phyloP scores from a whole-genome alignment of 495 filamentous ascomycete genomes.

The Aspergillus heteromorphus region DNA sequence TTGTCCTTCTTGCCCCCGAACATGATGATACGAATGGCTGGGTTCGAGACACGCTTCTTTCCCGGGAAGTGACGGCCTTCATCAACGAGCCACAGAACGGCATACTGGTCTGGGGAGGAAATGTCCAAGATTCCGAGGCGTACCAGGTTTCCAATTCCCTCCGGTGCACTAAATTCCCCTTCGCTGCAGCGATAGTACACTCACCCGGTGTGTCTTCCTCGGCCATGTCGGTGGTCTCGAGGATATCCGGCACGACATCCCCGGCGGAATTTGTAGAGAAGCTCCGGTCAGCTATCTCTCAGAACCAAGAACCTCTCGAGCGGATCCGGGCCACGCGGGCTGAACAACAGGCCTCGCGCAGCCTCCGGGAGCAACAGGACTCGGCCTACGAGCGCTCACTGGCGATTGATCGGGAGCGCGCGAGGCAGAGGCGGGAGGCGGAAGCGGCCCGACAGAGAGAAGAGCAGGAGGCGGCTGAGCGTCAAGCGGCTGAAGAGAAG shows the following conservation, averaged over 20 bases:
- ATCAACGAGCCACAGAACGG: constrained; percentile 67
- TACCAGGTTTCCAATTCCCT: constrained; percentile 84
- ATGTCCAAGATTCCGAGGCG: constrained; percentile 83
- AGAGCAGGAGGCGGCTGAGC: constrained; percentile 57
- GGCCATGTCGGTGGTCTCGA: constrained; percentile 79
- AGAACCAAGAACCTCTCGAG: constrained; percentile 64
- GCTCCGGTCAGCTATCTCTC: constrained; percentile 61
- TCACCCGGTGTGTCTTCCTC: constrained; percentile 75
- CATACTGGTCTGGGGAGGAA: constrained; percentile 86
- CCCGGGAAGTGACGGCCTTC: constrained; percentile 65
- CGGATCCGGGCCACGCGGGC: constrained; percentile 62
- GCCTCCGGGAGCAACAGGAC: constrained; percentile 77
- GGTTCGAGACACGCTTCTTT: constrained; percentile 73
- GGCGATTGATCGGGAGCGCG: constrained; percentile 78
- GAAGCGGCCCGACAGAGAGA: constrained; percentile 60
- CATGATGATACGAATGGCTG: constrained; percentile 89
- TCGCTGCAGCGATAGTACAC: constrained; percentile 75
- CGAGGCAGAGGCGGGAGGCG: constrained; percentile 65
- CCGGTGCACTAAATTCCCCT: constrained; percentile 84
- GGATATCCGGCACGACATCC: constrained; percentile 63
- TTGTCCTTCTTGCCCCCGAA: constrained; percentile 81
- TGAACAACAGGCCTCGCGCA: constrained; percentile 71
- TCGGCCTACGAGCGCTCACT: constrained; percentile 88
- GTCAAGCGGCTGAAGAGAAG: constrained; percentile 57
- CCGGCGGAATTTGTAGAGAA: constrained; percentile 64